These are phyloP conservation scores for Aspergillus saccharolyticus DNA, from an alignment of 495 filamentous ascomycete genomes.

Conservation along the genomic window DNA sequence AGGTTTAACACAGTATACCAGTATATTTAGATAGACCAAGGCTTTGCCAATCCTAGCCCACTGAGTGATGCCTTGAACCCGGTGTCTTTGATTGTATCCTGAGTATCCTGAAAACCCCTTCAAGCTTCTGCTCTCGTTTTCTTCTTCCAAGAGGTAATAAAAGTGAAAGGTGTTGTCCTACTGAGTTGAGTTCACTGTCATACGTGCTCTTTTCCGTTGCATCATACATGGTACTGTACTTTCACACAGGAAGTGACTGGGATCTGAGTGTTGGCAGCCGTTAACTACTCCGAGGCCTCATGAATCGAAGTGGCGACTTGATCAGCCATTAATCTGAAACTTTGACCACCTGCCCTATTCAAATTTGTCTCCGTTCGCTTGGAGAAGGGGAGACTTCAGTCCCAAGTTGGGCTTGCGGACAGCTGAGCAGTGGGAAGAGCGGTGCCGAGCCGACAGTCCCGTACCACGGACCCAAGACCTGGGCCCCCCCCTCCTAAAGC, in stretches of 20 bases:
- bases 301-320: background rate
- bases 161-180: too few species aligned
- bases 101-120: too few species aligned
- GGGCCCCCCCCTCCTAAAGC: too few species aligned
- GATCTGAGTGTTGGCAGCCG: background rate
- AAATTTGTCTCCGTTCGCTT: background rate
- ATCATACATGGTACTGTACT: background rate
- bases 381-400: too few species aligned
- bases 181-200: background rate
- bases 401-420: background rate
- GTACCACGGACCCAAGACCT: constrained; percentile 6
- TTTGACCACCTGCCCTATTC: background rate
- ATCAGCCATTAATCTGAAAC: constrained; percentile 1
- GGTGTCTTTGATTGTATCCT: background rate
- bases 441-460: background rate
- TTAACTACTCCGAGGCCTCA: background rate
- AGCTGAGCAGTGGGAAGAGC: background rate
- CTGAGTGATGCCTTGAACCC: background rate
- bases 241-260: background rate
- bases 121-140: too few species aligned
- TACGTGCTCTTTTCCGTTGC: background rate
- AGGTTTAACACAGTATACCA: too few species aligned
- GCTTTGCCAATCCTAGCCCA: constrained; percentile 9
- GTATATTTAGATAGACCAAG: constrained; percentile 15
- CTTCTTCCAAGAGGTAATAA: too few species aligned